These are phyloP conservation scores for Sherardia arvensis DNA, from an alignment of 257 asterid species.

Conservation along the genomic window DNA sequence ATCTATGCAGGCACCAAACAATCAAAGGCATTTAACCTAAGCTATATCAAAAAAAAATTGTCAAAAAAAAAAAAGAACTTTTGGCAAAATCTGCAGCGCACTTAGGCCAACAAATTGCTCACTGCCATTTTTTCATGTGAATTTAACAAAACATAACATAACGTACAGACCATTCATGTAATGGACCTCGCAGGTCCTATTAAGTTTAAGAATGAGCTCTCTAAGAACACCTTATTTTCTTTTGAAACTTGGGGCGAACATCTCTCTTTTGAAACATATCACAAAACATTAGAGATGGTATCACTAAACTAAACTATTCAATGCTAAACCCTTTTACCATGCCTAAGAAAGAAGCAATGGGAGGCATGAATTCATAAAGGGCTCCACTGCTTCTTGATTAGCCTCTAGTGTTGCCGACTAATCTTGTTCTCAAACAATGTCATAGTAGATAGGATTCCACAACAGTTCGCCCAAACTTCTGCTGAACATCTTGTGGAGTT, in stretches of 20 bases:
- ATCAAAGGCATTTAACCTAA: too few relatives aligned
- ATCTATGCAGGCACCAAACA: too few relatives aligned
- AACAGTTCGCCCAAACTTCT: conserved; percentile 86
- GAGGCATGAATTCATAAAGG: not conserved
- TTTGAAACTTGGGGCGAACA: not conserved
- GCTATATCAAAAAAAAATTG: too few relatives aligned
- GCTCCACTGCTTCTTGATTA: not conserved
- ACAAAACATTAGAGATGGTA: not conserved
- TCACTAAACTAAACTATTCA: not conserved
- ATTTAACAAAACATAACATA: too few relatives aligned
- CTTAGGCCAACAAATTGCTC: too few relatives aligned
- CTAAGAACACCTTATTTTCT: not conserved
- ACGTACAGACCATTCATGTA: too few relatives aligned
- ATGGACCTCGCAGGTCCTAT: too few relatives aligned
- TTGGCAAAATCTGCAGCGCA: too few relatives aligned
- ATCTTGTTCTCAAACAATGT: conserved; percentile 13
- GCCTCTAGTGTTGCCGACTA: not conserved
- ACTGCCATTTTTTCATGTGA: too few relatives aligned
- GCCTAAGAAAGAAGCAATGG: not conserved
- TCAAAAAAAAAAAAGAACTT: too few relatives aligned
- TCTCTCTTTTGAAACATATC: not conserved
- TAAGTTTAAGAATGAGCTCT: not conserved
- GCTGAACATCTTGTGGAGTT: conserved; percentile 83
- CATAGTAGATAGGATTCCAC: conserved; percentile 65
- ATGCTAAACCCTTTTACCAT: not conserved